These are phyloP conservation scores for Dillenia turbinata DNA, from an alignment of 164 flowering plant genomes.

Conservation along the genomic window DNA sequence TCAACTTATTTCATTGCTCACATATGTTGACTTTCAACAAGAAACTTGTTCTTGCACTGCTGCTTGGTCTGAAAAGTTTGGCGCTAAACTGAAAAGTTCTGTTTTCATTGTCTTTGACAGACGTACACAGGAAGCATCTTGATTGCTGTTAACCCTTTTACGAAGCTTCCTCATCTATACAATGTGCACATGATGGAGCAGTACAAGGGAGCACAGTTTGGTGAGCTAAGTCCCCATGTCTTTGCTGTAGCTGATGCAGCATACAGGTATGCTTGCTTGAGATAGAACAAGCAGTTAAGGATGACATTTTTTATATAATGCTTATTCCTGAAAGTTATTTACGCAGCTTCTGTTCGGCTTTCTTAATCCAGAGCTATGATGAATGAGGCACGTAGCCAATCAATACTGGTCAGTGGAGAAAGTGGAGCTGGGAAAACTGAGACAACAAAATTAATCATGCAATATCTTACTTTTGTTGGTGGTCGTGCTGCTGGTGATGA, in stretches of 20 bases:
- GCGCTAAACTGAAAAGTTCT: no score
- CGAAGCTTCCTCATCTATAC: conserved; percentile 95
- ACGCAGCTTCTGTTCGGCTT: conserved; percentile 21
- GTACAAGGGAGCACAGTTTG: conserved; percentile 91
- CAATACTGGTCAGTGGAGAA: conserved; percentile 98
- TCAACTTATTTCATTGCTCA: no score
- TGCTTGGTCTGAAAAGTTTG: no score
- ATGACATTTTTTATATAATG: neutral
- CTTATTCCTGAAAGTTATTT: conserved; percentile 6
- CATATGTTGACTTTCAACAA: no score
- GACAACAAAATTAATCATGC: conserved; percentile 97
- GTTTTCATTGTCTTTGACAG: conserved; percentile 27
- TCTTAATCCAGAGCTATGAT: conserved; percentile 77
- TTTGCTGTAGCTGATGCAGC: conserved; percentile 99
- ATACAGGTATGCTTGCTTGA: conserved; percentile 57
- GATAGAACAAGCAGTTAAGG: neutral
- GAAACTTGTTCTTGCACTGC: no score
- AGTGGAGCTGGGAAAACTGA: conserved; percentile 99
- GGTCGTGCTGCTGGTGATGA: conserved; percentile 90
- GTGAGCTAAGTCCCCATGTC: conserved; percentile 96
- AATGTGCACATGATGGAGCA: conserved; percentile 97
- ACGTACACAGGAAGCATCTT: conserved; percentile 98
- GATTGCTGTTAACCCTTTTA: conserved; percentile 98
- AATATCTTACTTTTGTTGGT: conserved; percentile 92
- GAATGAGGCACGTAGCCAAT: conserved; percentile 72